Base-by-base conservation (phyloP, 371 early-diverging fungal genomes). In the Catenaria anguillulae region DNA sequence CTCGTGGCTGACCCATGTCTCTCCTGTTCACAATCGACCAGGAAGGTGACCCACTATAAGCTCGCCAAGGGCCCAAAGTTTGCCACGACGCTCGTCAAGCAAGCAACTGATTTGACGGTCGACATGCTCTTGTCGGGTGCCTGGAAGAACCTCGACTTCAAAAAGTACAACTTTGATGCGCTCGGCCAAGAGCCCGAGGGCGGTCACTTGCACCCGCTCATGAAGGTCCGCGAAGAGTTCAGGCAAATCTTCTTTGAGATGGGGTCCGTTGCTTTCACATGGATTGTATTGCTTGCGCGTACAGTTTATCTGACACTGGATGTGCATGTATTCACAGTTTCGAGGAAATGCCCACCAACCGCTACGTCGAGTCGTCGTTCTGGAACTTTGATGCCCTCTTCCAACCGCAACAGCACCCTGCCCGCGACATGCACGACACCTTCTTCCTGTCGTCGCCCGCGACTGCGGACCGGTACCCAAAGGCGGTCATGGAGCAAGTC, bases 371-470 rank as follows among this genome's bases (percentile, higher is more conserved):
- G 73, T 89, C 90, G 55, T 92, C 97, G 69, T 99, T 99, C 87
- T 99, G 99, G 99, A 99, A 99, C 80, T 99, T 99, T 74, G 99
- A 99, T 74, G 90, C 97, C 35, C 86, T 99, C 62, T 99, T 97
- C 85, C 97, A 97, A 73, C 99, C 99, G 46, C 99, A 99, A 79
- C 92, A 98, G 73, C 99, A 99, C 75, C 94, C 99, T 61, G 94
- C 99, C 19, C 87, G 99, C 68, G 98, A 99, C 75, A 84, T 90
- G 45, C 99, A 99, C 74, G 99, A 99, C 72, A 99, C 99, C 42
- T 99, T 99, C 82, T 99, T 96, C 81, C 72, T 98, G 62, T 84
- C 81, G 63, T 88, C 89, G 63, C 97, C 98, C 15, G 86, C 85
- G 40, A 83, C 77, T 4, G 79, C 83, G 43, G 79, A 80, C 66